phyloP scores from a whole-genome alignment of 768 basidiomycete genomes.

The Galerina sulciceps region DNA sequence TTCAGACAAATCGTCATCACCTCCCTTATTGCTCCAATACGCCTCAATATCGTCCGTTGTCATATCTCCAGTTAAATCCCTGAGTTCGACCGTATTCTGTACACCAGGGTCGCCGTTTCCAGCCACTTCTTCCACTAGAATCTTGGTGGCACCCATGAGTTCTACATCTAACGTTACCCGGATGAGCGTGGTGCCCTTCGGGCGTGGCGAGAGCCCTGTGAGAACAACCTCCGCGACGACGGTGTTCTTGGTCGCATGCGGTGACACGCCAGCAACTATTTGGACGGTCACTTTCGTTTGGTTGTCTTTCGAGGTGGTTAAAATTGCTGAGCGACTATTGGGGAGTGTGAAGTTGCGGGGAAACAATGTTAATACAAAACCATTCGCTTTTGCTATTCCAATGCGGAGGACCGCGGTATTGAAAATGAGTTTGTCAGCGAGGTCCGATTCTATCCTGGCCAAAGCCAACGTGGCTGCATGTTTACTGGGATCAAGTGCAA shows the following conservation, averaged over 20 bases:
- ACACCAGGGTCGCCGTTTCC: not conserved
- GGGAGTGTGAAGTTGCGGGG: conserved; percentile 7
- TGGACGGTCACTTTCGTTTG: conserved; percentile 9
- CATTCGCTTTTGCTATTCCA: conserved; percentile 14
- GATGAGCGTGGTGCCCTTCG: not conserved
- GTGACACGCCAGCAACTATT: conserved; percentile 9
- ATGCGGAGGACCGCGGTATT: conserved; percentile 12
- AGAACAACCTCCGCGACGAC: conserved; percentile 11
- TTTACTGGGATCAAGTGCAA: not conserved
- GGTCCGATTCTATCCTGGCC: not conserved
- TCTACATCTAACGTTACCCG: conserved; percentile 11
- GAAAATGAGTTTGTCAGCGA: conserved; percentile 4
- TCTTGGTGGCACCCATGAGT: conserved; percentile 8
- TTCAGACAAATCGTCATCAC: not conserved
- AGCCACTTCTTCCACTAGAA: conserved; percentile 8
- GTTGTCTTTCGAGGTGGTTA: conserved; percentile 11
- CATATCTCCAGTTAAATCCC: conserved; percentile 6
- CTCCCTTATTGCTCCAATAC: not conserved
- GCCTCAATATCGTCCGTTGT: conserved; percentile 5
- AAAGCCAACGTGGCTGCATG: conserved; percentile 9
- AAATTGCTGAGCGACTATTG: conserved; percentile 3
- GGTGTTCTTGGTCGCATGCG: conserved; percentile 1
- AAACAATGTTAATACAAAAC: conserved; percentile 9
- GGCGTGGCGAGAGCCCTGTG: not conserved
- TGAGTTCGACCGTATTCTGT: conserved; percentile 1